Evolutionary conservation across 108 stramenopile genomes (phyloP).

Genomic region (Schizochytrium sp.): DNA sequence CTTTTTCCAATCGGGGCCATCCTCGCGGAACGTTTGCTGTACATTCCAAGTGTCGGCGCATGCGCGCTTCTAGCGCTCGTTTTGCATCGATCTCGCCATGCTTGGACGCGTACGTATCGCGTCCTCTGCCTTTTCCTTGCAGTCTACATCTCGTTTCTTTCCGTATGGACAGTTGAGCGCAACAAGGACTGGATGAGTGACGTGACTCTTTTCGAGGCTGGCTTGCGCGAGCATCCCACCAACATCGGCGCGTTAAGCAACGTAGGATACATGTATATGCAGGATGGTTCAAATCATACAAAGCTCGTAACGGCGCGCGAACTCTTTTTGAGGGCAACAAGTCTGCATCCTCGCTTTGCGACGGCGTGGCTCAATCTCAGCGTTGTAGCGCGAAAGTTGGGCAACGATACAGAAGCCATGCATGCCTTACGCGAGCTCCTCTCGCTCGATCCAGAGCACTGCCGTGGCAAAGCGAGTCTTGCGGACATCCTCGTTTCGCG

Average conservation of each 20-base stretch:
- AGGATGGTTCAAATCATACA: background rate
- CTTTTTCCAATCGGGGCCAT: background rate
- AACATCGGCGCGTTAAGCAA: conserved; percentile 10
- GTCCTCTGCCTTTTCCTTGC: background rate
- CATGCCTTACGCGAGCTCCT: background rate
- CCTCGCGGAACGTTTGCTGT: conserved; percentile 23
- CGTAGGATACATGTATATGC: background rate
- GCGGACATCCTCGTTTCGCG: background rate
- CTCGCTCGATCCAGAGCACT: background rate
- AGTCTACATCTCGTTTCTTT: background rate
- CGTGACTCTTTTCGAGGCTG: background rate
- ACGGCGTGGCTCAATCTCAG: conserved; percentile 10
- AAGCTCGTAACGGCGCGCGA: background rate
- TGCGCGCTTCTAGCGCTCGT: background rate
- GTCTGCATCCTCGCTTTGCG: background rate
- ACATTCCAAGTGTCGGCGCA: conserved; percentile 22
- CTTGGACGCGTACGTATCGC: background rate
- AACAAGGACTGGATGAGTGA: conserved; percentile 19
- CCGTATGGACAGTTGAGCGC: background rate
- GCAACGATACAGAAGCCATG: background rate
- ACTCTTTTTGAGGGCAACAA: background rate
- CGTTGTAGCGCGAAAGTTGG: background rate
- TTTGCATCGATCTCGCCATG: background rate
- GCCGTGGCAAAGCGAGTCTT: background rate
- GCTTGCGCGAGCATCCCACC: background rate